Evolutionary conservation across 2,329 filamentous ascomycete genomes (phyloP).

Genomic region (Colletotrichum navitas): DNA sequence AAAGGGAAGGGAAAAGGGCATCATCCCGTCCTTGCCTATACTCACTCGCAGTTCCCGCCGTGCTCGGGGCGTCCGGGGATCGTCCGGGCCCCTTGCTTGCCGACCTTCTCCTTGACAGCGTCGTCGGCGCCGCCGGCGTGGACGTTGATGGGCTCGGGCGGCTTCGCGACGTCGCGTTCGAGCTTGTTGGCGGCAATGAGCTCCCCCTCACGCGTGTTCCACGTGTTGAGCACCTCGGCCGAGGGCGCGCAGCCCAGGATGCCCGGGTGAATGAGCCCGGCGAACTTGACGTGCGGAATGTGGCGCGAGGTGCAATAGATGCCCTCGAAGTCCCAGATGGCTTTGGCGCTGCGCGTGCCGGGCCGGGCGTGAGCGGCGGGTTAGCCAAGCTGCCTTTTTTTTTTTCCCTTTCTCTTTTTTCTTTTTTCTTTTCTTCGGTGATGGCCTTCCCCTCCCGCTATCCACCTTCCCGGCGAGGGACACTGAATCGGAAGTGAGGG

Average conservation of each 20-base stretch:
- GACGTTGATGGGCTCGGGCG: conserved; percentile 77
- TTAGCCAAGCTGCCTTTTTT: background rate
- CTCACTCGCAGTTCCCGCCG: conserved; percentile 84
- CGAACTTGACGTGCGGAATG: conserved; percentile 87
- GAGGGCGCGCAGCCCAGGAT: conserved; percentile 93
- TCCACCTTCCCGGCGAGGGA: too few relatives aligned
- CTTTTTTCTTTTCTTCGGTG: background rate
- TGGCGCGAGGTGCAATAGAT: conserved; percentile 85
- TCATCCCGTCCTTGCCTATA: conserved; percentile 7
- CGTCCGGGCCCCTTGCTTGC: conserved; percentile 83
- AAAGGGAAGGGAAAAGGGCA: background rate
- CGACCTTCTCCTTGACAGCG: conserved; percentile 74
- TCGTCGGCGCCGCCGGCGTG: conserved; percentile 77
- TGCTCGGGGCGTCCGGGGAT: conserved; percentile 88
- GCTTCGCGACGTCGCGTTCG: conserved; percentile 79
- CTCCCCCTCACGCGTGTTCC: conserved; percentile 87
- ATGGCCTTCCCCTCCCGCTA: background rate
- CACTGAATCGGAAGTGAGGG: too few relatives aligned
- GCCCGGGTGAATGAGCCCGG: conserved; percentile 90
- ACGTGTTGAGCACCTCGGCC: conserved; percentile 79
- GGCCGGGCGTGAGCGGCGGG: background rate
- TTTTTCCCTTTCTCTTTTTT: background rate
- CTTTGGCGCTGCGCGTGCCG: conserved; percentile 59
- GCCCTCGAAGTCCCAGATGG: conserved; percentile 70
- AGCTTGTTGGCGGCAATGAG: conserved; percentile 78